Conservation (phyloP, 75 land plant genomes). For the Pseudotsuga menziesii region DNA sequence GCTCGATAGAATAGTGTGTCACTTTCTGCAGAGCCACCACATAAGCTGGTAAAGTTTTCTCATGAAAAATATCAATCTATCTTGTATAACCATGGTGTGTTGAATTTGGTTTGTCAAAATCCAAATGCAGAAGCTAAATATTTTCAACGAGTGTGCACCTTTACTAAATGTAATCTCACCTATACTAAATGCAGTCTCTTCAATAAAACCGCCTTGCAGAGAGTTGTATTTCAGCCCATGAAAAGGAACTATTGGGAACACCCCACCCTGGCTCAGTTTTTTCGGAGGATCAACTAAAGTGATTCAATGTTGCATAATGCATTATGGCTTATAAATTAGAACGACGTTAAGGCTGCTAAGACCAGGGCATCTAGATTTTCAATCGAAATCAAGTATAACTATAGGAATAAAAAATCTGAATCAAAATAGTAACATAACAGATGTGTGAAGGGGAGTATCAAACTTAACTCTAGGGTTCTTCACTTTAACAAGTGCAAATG, state of each 20-base stretch:
- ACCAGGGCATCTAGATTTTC: conserved; percentile 13
- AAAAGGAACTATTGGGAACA: conserved; percentile 64
- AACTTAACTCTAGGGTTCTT: conserved; percentile 6
- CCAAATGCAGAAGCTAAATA: conserved; percentile 73
- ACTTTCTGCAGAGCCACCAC: conserved; percentile 40
- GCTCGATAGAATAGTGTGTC: conserved; percentile 45
- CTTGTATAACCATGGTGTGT: conserved; percentile 82
- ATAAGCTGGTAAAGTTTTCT: conserved; percentile 45
- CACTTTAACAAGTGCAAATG: conserved; percentile 33
- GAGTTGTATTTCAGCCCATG: conserved; percentile 77
- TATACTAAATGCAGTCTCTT: conserved; percentile 65
- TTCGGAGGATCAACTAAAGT: conserved; percentile 45
- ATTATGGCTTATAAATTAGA: conserved; percentile 42
- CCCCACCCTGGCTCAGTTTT: neutral
- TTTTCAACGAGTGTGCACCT: conserved; percentile 61
- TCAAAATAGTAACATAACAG: conserved; percentile 11
- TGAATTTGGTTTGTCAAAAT: conserved; percentile 71
- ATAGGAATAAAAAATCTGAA: conserved; percentile 13
- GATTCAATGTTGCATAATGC: conserved; percentile 68
- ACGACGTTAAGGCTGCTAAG: conserved; percentile 21
- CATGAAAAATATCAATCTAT: conserved; percentile 81
- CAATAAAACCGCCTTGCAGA: conserved; percentile 89
- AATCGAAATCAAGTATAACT: neutral
- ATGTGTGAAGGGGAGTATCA: conserved; percentile 26
- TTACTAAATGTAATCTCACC: conserved; percentile 56